A percentile compares a stretch with the other conserved stretches of the same genome.
phyloP scores from a whole-genome alignment of 2,329 filamentous ascomycete species.

The Claviceps digitariae region DNA sequence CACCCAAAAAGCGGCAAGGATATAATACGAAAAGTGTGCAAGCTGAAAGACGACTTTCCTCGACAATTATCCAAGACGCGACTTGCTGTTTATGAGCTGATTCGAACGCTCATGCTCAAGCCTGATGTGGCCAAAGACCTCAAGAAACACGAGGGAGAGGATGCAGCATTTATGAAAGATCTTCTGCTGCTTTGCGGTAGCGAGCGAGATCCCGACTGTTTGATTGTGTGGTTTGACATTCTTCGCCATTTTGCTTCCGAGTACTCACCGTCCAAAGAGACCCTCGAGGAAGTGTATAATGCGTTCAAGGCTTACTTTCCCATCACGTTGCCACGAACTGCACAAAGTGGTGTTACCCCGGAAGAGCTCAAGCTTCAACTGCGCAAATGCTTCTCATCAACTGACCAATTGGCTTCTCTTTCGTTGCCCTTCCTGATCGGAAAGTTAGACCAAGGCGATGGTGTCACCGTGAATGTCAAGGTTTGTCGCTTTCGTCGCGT shows the following conservation, averaged over 20 bases:
- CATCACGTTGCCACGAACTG: slow-evolving; percentile 39
- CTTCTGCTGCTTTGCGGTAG: slow-evolving; percentile 37
- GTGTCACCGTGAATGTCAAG: slow-evolving; percentile 45
- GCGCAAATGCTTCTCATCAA: slow-evolving; percentile 39
- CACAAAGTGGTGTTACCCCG: slow-evolving; percentile 39
- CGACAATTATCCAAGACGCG: slow-evolving; percentile 38
- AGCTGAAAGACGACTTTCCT: slow-evolving; percentile 43
- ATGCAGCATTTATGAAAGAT: slow-evolving; percentile 31
- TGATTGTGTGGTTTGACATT: slow-evolving; percentile 44
- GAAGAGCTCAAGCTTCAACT: slow-evolving; percentile 41
- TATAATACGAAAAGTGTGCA: slow-evolving; percentile 35
- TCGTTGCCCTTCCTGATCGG: slow-evolving; percentile 40
- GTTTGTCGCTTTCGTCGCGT: slow-evolving; percentile 13
- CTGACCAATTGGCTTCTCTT: slow-evolving; percentile 29
- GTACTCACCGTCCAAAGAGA: slow-evolving; percentile 30
- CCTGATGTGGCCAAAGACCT: slow-evolving; percentile 29
- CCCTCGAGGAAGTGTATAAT: slow-evolving; percentile 37
- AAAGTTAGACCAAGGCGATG: slow-evolving; percentile 46
- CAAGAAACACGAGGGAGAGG: slow-evolving; percentile 28
- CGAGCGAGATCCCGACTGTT: slow-evolving; percentile 43
- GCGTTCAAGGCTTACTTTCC: slow-evolving; percentile 48
- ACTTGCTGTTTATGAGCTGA: slow-evolving; percentile 36
- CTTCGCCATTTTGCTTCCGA: slow-evolving; percentile 29
- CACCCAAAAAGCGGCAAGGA: slow-evolving; percentile 32
- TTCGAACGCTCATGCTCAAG: slow-evolving; percentile 30